Conservation (phyloP, 2,329 filamentous ascomycete species). For the Ascochyta rabiei region DNA sequence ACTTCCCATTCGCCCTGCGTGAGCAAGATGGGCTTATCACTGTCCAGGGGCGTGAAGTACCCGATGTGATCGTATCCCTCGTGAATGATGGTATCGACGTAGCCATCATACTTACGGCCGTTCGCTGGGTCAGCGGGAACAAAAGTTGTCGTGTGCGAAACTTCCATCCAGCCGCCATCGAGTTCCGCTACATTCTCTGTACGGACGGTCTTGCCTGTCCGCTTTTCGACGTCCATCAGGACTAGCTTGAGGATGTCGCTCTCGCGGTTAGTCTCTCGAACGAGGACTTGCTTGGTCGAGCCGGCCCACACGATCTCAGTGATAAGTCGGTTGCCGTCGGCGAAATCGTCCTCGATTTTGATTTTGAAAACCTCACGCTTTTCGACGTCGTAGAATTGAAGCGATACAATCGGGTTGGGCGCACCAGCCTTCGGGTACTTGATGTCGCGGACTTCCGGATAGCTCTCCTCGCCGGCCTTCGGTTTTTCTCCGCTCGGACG, state of each 20-base stretch:
- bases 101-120: conserved; percentile 81
- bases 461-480: conserved; percentile 76
- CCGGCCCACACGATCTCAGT: conserved; percentile 94
- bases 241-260: conserved; percentile 90
- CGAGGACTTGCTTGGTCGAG: conserved; percentile 71
- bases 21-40: conserved; percentile 78
- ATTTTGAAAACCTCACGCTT: conserved; percentile 81
- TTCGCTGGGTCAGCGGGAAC: conserved; percentile 82
- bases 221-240: conserved; percentile 76
- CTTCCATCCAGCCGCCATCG: conserved; percentile 98
- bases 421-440: conserved; percentile 97
- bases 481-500: conserved; percentile 78
- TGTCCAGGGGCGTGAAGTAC: conserved; percentile 90
- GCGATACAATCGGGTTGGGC: conserved; percentile 86
- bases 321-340: conserved; percentile 82
- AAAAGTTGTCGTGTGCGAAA: conserved; percentile 82
- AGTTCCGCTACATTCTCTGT: conserved; percentile 78
- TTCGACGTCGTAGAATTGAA: conserved; percentile 86
- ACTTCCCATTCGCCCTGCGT: conserved; percentile 95
- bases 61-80: conserved; percentile 88
- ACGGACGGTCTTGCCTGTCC: conserved; percentile 78
- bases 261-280: conserved; percentile 92
- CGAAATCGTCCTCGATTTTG: conserved; percentile 76
- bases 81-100: conserved; percentile 88
- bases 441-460: conserved; percentile 88